Evolutionary conservation across 2,329 filamentous ascomycete genomes (phyloP).

Genomic region (Furcasterigmium furcatum): DNA sequence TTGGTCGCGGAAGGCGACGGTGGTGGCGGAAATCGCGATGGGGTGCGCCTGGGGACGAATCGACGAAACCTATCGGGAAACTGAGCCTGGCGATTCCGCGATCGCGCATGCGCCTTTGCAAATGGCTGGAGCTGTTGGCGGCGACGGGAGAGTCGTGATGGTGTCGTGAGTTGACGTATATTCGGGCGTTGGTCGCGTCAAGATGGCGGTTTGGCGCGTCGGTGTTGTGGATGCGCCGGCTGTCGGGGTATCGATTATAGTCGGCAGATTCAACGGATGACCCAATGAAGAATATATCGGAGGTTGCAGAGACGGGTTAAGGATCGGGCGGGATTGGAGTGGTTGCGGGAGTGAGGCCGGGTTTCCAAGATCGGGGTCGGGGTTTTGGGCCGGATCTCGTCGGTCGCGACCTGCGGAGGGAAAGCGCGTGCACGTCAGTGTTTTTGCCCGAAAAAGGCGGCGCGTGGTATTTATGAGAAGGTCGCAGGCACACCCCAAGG

Average conservation of each 20-base stretch:
- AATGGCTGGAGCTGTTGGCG: background rate
- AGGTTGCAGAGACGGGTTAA: too few relatives aligned
- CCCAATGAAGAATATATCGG: too few relatives aligned
- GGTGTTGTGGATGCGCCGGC: background rate
- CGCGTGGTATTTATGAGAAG: conserved; percentile 43
- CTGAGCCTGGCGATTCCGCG: conserved; percentile 1
- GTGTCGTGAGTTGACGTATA: background rate
- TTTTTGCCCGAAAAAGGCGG: conserved; percentile 37
- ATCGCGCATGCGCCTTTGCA: conserved; percentile 2
- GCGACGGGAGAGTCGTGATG: background rate
- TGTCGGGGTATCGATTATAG: too few relatives aligned
- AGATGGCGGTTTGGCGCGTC: background rate
- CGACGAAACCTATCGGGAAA: too few relatives aligned
- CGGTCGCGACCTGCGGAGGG: conserved; percentile 30
- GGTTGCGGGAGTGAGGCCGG: background rate
- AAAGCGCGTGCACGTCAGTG: conserved; percentile 45
- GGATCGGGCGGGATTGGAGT: background rate
- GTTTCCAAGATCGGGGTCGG: background rate
- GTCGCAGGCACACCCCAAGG: conserved; percentile 29
- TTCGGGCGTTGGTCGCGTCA: background rate
- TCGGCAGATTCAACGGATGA: too few relatives aligned
- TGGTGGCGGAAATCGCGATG: too few relatives aligned
- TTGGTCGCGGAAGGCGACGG: too few relatives aligned
- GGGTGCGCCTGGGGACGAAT: too few relatives aligned
- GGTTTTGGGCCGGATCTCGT: background rate